phyloP scores from a whole-genome alignment of 2,329 filamentous ascomycete genomes.

The Pestalotiopsis sp. region DNA sequence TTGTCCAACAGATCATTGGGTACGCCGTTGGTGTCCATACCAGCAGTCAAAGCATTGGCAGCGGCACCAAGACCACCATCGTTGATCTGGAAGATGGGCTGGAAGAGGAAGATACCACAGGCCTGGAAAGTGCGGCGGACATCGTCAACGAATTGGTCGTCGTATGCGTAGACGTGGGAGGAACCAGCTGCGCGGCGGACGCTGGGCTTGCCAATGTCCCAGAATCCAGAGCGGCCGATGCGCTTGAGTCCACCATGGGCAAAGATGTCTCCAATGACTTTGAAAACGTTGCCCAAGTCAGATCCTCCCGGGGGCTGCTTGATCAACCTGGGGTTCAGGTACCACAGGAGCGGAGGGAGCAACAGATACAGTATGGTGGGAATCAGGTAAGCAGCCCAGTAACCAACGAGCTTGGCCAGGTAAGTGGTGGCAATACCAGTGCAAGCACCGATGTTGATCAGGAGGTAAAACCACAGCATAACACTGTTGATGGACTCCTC shows the following conservation, averaged over 20 bases:
- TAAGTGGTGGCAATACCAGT: conserved; percentile 53
- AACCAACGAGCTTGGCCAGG: conserved; percentile 50
- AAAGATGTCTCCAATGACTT: conserved; percentile 38
- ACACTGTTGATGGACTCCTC: conserved; percentile 65
- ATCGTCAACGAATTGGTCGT: conserved; percentile 66
- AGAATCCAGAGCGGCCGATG: conserved; percentile 44
- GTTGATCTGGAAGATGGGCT: conserved; percentile 34
- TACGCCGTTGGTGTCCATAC: conserved; percentile 42
- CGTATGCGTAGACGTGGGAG: conserved; percentile 47
- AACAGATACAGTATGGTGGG: conserved; percentile 56
- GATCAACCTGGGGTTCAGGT: conserved; percentile 60
- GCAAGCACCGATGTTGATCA: conserved; percentile 56
- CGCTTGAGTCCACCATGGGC: conserved; percentile 28
- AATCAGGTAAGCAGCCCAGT: conserved; percentile 49
- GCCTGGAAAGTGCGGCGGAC: conserved; percentile 56
- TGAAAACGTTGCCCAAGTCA: conserved; percentile 52
- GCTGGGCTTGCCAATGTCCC: conserved; percentile 58
- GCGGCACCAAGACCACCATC: conserved; percentile 46
- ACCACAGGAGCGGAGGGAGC: conserved; percentile 60
- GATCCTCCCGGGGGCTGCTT: conserved; percentile 66
- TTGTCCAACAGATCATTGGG: conserved; percentile 47
- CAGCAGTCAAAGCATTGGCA: conserved; percentile 41
- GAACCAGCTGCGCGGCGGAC: conserved; percentile 43
- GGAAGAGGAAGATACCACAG: conserved; percentile 54
- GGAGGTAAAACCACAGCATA: conserved; percentile 64